Evolutionary conservation across 306 rosid genomes (phyloP).

Genomic region (Glycine latifolia): DNA sequence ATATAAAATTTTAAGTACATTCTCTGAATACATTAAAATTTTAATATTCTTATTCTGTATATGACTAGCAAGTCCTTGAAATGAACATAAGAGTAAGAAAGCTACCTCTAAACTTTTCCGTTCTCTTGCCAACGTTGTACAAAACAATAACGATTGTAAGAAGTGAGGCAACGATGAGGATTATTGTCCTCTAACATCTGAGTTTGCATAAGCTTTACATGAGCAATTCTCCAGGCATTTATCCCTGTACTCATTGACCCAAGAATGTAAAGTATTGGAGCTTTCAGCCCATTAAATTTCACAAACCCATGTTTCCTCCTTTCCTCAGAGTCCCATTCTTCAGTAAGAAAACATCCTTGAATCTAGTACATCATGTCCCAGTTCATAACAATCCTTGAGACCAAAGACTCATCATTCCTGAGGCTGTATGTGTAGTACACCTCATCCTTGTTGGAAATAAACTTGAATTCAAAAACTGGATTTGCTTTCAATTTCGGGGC

Average conservation of each 20-base stretch:
- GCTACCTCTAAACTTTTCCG: conserved; percentile 42
- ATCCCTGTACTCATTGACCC: conserved; percentile 57
- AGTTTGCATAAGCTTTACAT: conserved; percentile 62
- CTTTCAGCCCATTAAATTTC: too few species aligned
- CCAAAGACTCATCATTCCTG: conserved; percentile 42
- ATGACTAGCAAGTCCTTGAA: background rate
- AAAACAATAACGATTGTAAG: conserved; percentile 38
- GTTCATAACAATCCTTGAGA: conserved; percentile 60
- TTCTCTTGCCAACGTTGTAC: conserved; percentile 36
- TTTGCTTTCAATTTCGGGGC: conserved; percentile 44
- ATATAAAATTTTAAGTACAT: too few species aligned
- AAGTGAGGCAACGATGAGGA: conserved; percentile 30
- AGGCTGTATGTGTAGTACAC: conserved; percentile 54
- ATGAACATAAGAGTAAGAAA: conserved; percentile 13
- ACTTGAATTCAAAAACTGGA: conserved; percentile 47
- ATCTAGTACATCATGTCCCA: too few species aligned
- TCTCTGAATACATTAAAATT: too few species aligned
- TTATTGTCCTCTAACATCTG: conserved; percentile 50
- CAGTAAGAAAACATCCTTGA: too few species aligned
- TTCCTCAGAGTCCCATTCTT: too few species aligned
- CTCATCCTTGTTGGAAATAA: conserved; percentile 53
- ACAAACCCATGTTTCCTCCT: too few species aligned
- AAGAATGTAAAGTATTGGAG: too few species aligned
- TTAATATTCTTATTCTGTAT: too few species aligned
- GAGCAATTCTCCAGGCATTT: conserved; percentile 64